Evolutionary conservation across 2,329 filamentous ascomycete genomes (phyloP), one percentile per base, ranked within the genome.

Genomic region (Eurotiales sp.): DNA sequence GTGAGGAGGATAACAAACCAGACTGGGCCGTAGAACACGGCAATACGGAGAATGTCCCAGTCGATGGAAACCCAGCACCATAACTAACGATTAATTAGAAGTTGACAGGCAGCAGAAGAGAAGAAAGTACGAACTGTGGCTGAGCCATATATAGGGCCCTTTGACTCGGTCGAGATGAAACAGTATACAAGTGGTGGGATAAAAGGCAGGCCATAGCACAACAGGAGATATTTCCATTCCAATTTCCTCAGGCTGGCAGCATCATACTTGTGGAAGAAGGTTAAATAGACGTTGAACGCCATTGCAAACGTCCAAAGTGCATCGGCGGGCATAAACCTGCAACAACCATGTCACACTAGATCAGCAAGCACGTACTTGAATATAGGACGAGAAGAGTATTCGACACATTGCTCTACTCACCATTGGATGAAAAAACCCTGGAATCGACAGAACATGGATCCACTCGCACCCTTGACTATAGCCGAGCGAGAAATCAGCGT

Each of bases 361-460:
- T 37, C 34, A 37, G 47, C 54, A 25, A 61, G 51, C 11, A 12
- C n/a, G n/a, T 66, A 15, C 17, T 34, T 36, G n/a, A n/a, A n/a
- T n/a, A n/a, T n/a, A n/a, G n/a, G n/a, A n/a, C n/a, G n/a, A n/a
- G n/a, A n/a, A n/a, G n/a, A n/a, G n/a, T n/a, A n/a, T n/a, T n/a
- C n/a, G n/a, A n/a, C n/a, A n/a, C n/a, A n/a, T n/a, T n/a, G n/a
- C n/a, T n/a, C 8, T 37, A 10, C 84, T 60, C 70, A 91, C 89
- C 88, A 90, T 65, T 95, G 89, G 56, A 95, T 88, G 8, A 95
- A 67, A 58, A 91, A 86, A 0, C 75, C 87, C 62, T 95, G 89
- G 19, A 88, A 79, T 63, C 89, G 84, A 64, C 88, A 93, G 5
- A 91, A 68, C 2, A 80, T 76, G 12, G 77, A 76, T 4, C 39